These are phyloP conservation scores for Penicillium chermesinum DNA, from an alignment of 495 filamentous ascomycete species.

Conservation along the genomic window DNA sequence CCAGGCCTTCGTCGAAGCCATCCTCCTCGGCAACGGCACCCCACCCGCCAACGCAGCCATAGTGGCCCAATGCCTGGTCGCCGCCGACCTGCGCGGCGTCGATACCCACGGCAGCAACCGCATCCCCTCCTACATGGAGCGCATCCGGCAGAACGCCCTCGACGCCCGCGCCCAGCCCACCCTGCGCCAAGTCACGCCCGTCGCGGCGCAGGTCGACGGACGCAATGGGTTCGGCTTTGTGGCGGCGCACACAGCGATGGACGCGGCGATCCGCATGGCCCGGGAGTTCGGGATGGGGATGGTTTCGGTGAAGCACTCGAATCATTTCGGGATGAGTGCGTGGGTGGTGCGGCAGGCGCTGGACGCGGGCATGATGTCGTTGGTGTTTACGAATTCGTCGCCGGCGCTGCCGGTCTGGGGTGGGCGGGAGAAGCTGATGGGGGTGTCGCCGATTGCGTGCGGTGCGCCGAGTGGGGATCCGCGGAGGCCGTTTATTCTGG, in stretches of 20 bases:
- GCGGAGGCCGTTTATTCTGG: conserved; percentile 58
- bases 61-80: conserved; percentile 58
- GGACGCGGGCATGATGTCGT: conserved; percentile 64
- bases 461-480: conserved; percentile 59
- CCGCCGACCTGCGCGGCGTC: conserved; percentile 70
- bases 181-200: conserved; percentile 56
- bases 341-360: conserved; percentile 73
- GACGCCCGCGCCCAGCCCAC: conserved; percentile 52
- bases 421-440: conserved; percentile 60
- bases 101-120: conserved; percentile 76
- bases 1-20: conserved; percentile 35
- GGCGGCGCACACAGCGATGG: conserved; percentile 59
- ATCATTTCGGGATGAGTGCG: conserved; percentile 78
- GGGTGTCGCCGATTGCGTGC: conserved; percentile 72
- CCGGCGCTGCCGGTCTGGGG: conserved; percentile 73
- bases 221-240: conserved; percentile 73
- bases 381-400: conserved; percentile 76
- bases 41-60: conserved; percentile 49
- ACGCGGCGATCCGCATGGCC: conserved; percentile 58
- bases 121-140: conserved; percentile 68
- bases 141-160: conserved; percentile 61
- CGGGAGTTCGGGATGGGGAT: conserved; percentile 64
- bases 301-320: conserved; percentile 65
- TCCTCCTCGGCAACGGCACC: conserved; percentile 57
- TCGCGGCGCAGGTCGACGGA: conserved; percentile 61